A percentile compares a stretch with the other conserved stretches of the same genome.
These are phyloP conservation scores for Lolium rigidum DNA, from an alignment of 176 grass and related monocot species.

Conservation along the genomic window DNA sequence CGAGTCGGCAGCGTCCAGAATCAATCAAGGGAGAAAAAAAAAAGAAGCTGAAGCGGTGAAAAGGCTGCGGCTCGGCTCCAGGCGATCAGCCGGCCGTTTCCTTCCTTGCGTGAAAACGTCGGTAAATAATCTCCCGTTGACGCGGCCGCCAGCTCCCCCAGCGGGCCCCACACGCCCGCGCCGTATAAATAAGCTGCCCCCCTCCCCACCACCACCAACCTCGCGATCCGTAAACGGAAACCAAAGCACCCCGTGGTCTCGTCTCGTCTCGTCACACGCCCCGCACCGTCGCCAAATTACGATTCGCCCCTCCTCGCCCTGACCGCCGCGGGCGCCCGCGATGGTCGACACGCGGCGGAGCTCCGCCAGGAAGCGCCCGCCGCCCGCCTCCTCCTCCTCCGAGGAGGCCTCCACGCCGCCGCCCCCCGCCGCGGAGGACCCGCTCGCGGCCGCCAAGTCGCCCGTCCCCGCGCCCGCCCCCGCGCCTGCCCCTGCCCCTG, in stretches of 20 bases:
- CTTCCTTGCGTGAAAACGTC: not conserved
- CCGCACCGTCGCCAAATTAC: conserved; percentile 41
- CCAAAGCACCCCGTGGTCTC: not conserved
- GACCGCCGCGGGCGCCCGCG: conserved; percentile 35
- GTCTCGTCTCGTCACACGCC: too few species aligned
- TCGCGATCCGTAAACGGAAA: conserved; percentile 40
- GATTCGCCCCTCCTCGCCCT: not conserved
- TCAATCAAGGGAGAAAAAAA: too few species aligned
- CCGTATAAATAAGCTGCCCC: conserved; percentile 24
- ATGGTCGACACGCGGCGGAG: conserved; percentile 85
- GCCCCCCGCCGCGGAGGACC: not conserved
- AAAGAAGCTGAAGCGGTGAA: not conserved
- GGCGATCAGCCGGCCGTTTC: not conserved
- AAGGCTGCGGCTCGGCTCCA: not conserved
- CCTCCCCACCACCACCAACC: conserved; percentile 15
- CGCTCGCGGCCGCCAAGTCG: not conserved
- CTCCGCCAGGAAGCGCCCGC: conserved; percentile 42
- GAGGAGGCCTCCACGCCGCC: not conserved
- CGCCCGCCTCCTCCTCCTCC: not conserved
- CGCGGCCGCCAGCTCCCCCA: not conserved
- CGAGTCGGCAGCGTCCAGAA: too few species aligned
- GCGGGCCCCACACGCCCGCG: not conserved
- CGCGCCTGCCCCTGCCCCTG: too few species aligned
- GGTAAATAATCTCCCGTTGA: not conserved
- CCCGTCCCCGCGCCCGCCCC: not conserved